These are phyloP conservation scores for Aspergillus sp. DNA, from an alignment of 2,329 filamentous ascomycete species.

Conservation along the genomic window DNA sequence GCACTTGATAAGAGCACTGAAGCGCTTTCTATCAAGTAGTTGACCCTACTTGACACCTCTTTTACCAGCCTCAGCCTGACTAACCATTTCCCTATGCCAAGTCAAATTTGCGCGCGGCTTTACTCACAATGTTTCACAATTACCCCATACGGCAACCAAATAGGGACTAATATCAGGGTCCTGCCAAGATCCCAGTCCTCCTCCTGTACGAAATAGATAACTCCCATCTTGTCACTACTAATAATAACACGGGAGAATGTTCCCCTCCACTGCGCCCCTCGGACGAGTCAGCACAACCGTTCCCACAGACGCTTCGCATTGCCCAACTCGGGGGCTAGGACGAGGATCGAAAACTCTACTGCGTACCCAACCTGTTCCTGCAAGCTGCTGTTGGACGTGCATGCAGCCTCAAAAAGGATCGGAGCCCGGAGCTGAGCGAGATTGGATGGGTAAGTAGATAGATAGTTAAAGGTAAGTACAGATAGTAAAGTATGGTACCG, in stretches of 20 bases:
- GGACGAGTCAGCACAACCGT: not conserved
- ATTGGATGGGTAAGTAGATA: not conserved
- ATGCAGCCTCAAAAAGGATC: slow-evolving; percentile 1
- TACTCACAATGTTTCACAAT: slow-evolving; percentile 4
- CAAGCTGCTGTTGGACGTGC: slow-evolving; percentile 12
- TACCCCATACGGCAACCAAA: slow-evolving; percentile 3
- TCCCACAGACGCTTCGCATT: not conserved
- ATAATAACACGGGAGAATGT: slow-evolving; percentile 2
- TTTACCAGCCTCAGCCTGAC: not conserved
- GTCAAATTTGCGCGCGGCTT: not conserved
- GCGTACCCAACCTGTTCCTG: slow-evolving; percentile 9
- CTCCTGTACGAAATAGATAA: slow-evolving; percentile 6
- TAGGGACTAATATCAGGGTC: slow-evolving; percentile 1
- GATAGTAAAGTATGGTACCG: not conserved
- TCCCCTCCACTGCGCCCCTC: not conserved
- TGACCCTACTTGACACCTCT: not conserved
- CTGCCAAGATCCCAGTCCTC: not conserved
- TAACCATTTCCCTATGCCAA: not conserved
- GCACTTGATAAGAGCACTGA: no score
- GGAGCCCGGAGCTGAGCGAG: not conserved
- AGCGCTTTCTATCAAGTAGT: no score
- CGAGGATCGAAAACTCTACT: not conserved
- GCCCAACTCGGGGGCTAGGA: not conserved
- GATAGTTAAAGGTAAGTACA: not conserved
- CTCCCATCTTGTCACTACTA: not conserved